Evolutionary conservation across 768 basidiomycete species (phyloP).

Genomic region (Megacollybia marginata): DNA sequence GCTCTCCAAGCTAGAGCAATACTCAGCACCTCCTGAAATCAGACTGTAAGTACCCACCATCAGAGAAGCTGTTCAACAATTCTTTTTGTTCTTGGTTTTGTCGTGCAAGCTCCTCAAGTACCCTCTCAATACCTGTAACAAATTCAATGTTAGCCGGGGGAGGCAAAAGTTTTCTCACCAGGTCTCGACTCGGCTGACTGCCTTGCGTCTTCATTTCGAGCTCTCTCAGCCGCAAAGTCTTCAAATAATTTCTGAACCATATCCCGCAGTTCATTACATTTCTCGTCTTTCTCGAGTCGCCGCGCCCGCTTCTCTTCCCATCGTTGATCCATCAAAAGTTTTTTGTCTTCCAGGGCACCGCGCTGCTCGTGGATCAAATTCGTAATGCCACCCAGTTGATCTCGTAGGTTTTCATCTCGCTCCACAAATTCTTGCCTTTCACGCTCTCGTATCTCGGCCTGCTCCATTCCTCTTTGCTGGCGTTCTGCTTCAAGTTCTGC

Average conservation of each 20-base stretch:
- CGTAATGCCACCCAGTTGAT: conserved; percentile 64
- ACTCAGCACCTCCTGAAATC: neutral
- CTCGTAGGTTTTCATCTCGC: conserved; percentile 50
- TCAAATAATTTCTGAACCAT: conserved; percentile 54
- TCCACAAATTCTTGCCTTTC: conserved; percentile 52
- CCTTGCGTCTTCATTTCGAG: conserved; percentile 44
- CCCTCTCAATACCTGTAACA: conserved; percentile 44
- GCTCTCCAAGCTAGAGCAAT: conserved; percentile 50
- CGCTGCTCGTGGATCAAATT: conserved; percentile 65
- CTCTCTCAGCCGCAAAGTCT: conserved; percentile 46
- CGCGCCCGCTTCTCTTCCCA: conserved; percentile 57
- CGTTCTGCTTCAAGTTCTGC: conserved; percentile 60
- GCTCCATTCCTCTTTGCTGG: conserved; percentile 47
- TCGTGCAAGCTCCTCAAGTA: conserved; percentile 49
- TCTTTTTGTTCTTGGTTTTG: conserved; percentile 58
- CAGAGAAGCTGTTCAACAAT: conserved; percentile 44
- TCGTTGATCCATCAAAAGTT: conserved; percentile 48
- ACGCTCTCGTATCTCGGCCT: conserved; percentile 54
- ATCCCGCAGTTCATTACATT: conserved; percentile 49
- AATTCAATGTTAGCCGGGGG: conserved; percentile 7
- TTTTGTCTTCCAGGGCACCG: conserved; percentile 53
- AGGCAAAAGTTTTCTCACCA: conserved; percentile 29
- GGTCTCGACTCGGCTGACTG: conserved; percentile 47
- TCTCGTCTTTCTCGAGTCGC: conserved; percentile 49
- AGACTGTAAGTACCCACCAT: conserved; percentile 34